A percentile compares a stretch with the other conserved stretches of the same genome.
Evolutionary conservation across 768 basidiomycete species (phyloP).

Genomic region (Tylopilus sp.): DNA sequence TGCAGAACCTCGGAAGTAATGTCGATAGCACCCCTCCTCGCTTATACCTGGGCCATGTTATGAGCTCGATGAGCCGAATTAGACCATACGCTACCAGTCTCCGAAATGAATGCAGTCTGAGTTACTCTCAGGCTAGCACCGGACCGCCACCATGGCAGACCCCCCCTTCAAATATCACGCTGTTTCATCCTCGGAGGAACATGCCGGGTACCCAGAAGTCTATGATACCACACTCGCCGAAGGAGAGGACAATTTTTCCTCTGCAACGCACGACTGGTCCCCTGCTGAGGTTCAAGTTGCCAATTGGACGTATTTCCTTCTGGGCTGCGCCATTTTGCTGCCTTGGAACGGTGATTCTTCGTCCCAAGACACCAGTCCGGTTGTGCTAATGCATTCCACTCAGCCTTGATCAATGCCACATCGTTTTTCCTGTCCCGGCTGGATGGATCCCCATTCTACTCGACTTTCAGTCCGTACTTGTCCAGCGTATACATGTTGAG

Average conservation of each 20-base stretch:
- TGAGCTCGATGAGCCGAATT: neutral
- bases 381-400: slow-evolving; percentile 1
- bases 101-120: too few species aligned
- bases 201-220: neutral
- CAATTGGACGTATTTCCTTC: slow-evolving; percentile 63
- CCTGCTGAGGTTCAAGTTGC: slow-evolving; percentile 40
- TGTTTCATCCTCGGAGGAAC: slow-evolving; percentile 21
- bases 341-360: slow-evolving; percentile 81
- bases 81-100: too few species aligned
- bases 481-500: slow-evolving; percentile 59
- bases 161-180: slow-evolving; percentile 13
- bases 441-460: slow-evolving; percentile 50
- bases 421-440: slow-evolving; percentile 78
- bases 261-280: slow-evolving; percentile 25
- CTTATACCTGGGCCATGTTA: neutral
- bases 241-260: slow-evolving; percentile 4
- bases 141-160: slow-evolving; percentile 8
- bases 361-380: neutral
- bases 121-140: too few species aligned
- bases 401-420: slow-evolving; percentile 83
- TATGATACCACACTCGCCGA: neutral
- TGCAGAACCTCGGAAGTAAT: slow-evolving; percentile 8
- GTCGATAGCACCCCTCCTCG: neutral
- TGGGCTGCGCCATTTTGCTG: slow-evolving; percentile 77
- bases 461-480: slow-evolving; percentile 65